A percentile compares a stretch with the other conserved stretches of the same genome.
Evolutionary conservation across 139 green algal genomes (phyloP).

Genomic region (Tetraselmis striata): DNA sequence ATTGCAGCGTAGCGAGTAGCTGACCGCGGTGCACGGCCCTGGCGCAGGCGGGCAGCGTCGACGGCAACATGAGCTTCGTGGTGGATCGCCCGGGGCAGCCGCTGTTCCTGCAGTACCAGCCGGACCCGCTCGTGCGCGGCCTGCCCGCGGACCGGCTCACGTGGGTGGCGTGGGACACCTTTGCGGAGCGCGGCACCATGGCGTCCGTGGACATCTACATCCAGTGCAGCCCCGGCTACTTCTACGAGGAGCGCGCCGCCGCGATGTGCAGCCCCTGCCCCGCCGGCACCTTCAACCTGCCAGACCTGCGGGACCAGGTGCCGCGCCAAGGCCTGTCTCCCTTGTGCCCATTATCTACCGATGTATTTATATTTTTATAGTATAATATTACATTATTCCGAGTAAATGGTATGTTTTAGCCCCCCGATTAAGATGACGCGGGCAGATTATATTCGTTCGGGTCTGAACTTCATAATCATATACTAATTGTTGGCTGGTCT

Average conservation of each 20-base stretch:
- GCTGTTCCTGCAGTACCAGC: background rate
- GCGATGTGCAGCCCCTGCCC: background rate
- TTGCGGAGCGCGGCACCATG: background rate
- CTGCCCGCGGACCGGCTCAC: background rate
- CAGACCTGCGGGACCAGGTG: background rate
- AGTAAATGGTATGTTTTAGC: no score
- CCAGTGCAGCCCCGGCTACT: background rate
- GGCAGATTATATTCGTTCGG: no score
- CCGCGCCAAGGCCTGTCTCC: background rate
- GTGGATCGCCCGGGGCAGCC: background rate
- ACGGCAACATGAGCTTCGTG: background rate
- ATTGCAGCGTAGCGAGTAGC: background rate
- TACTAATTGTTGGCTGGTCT: no score
- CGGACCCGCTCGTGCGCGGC: background rate
- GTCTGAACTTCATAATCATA: no score
- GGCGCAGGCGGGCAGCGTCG: background rate
- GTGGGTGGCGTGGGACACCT: background rate
- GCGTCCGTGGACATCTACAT: background rate
- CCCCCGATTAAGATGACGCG: no score
- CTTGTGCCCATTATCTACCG: no score
- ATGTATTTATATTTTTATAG: no score
- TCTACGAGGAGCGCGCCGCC: background rate
- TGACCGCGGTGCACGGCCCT: background rate
- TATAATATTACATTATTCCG: no score
- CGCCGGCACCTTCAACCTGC: background rate